A percentile compares a stretch with the other conserved stretches of the same genome.
Evolutionary conservation across 2,329 filamentous ascomycete genomes (phyloP).

Genomic region (Fusarium sp.): DNA sequence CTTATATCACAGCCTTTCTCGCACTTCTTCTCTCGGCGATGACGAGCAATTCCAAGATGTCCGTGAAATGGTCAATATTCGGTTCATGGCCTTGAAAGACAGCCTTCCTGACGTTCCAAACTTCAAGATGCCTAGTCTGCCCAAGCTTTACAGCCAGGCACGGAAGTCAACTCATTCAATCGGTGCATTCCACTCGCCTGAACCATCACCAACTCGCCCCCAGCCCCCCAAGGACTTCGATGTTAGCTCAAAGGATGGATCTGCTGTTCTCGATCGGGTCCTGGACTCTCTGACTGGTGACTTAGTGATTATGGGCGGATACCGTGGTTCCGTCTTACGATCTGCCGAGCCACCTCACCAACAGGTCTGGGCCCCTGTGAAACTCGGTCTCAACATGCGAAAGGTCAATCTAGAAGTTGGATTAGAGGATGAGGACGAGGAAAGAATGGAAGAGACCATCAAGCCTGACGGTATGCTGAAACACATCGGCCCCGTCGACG

Average conservation of each 20-base stretch:
- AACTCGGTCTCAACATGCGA: conserved; percentile 89
- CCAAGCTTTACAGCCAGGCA: conserved; percentile 59
- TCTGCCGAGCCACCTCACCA: conserved; percentile 84
- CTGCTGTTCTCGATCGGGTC: conserved; percentile 61
- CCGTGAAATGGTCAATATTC: conserved; percentile 85
- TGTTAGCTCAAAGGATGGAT: conserved; percentile 33
- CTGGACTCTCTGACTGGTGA: conserved; percentile 82
- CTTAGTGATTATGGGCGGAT: conserved; percentile 88
- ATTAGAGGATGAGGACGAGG: conserved; percentile 83
- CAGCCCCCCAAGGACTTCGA: conserved; percentile 36
- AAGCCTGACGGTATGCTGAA: conserved; percentile 90
- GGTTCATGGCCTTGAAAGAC: conserved; percentile 90
- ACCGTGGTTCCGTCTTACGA: conserved; percentile 88
- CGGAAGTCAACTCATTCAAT: conserved; percentile 50
- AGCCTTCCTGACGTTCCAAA: conserved; percentile 84
- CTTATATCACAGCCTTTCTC: conserved; percentile 79
- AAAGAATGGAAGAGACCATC: conserved; percentile 84
- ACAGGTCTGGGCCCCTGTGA: conserved; percentile 95
- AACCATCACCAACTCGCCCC: conserved; percentile 43
- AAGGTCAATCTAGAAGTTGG: conserved; percentile 94
- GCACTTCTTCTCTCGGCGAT: conserved; percentile 85
- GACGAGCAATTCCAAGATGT: conserved; percentile 84
- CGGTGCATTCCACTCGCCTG: conserved; percentile 47
- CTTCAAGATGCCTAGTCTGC: conserved; percentile 75
- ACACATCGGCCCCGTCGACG: conserved; percentile 91